Conservation (phyloP, 2,329 filamentous ascomycete genomes). For the Peltaster fructicola region DNA sequence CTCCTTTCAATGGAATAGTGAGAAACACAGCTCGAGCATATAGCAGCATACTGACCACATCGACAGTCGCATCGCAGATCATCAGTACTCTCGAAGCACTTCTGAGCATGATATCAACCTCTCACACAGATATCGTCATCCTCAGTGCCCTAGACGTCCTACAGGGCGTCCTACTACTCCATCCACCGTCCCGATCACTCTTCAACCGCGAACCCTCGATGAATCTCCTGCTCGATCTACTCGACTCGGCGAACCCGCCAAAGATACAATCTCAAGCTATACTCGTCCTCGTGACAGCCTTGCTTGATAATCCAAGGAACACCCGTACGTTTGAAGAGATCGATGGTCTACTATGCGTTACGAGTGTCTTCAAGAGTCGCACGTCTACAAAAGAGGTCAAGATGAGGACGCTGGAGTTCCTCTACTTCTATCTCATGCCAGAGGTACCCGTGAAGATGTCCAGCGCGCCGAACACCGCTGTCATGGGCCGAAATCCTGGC, state of each 20-base stretch:
- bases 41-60: conserved; percentile 4
- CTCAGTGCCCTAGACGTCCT: conserved; percentile 75
- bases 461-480: conserved; percentile 13
- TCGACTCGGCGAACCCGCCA: conserved; percentile 77
- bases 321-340: conserved; percentile 82
- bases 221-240: conserved; percentile 89
- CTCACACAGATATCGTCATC: conserved; percentile 75
- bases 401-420: conserved; percentile 86
- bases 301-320: conserved; percentile 73
- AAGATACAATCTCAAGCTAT: conserved; percentile 82
- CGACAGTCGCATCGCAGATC: conserved; percentile 58
- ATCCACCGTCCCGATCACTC: conserved; percentile 72
- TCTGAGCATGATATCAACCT: conserved; percentile 63
- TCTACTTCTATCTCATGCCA: conserved; percentile 98
- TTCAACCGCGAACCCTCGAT: conserved; percentile 86
- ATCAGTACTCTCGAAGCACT: conserved; percentile 74
- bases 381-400: conserved; percentile 78
- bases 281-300: conserved; percentile 72
- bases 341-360: conserved; percentile 80
- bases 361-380: conserved; percentile 79
- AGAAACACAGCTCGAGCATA: conserved; percentile 6
- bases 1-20: conserved; percentile 89
- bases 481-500: conserved; percentile 10
- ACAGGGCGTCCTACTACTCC: conserved; percentile 72
- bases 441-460: conserved; percentile 34